Evolutionary conservation across 352 stramenopile species (phyloP), one percentile per base, ranked within the genome.

Genomic region (Pythium aristosporum): DNA sequence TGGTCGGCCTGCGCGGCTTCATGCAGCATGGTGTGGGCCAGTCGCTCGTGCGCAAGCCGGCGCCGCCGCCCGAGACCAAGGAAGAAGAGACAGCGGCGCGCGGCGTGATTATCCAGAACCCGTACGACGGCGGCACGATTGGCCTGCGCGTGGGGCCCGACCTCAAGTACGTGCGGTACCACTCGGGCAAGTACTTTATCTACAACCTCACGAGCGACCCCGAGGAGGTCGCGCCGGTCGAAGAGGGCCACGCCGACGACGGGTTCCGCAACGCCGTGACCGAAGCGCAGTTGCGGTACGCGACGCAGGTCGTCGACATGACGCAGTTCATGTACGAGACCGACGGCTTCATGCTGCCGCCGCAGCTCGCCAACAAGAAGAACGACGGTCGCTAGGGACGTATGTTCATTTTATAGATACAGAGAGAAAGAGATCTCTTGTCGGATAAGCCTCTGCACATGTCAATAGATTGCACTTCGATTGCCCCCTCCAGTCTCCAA

Each of bases 21-120:
- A 36, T 54, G 43, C 61, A 68, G 47, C 52, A 61, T 28, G 54
- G 61, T 36, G 23, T 57, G 9, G 61, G 61, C 37, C 53, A 58
- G 34, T 68, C 61, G 44, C 34, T 68, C 28, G 5, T 55, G 32
- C 60, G 60, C 36, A 49, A 59, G 37, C 51, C 4, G 44, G n/a
- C 44, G 2, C n/a, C 44, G 42, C 13, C 42, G 25, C 25, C 25
- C 25, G 25, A 30, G 25, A 30, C 25, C 25, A 30, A 30, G 1
- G 25, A 30, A 30, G 25, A 30, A 30, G 25, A 30, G 25, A 30
- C 25, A 5, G 25, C 25, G 25, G 25, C 25, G 25, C 57, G 57
- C 21, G 49, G 13, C 18, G 57, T 57, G 6, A 32, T 64, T 36
- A 4, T 64, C 16, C 0, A 34, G 21, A 64, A 64, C 23, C 57